Conservation (phyloP, 1,284 basidiomycete species). For the Microbotryum violaceum region DNA sequence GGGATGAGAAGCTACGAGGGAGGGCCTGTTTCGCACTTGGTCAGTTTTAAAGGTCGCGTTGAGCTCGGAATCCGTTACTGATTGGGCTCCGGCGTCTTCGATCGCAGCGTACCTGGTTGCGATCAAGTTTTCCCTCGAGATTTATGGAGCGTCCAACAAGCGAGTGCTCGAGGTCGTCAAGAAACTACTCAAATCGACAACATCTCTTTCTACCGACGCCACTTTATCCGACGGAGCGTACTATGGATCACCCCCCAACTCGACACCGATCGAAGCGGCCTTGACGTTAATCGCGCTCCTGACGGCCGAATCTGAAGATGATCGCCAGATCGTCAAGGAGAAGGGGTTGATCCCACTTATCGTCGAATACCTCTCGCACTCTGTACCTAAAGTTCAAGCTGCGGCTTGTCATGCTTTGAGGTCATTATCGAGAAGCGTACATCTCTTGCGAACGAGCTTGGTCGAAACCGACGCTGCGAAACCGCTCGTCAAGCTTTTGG, state of each 20-base stretch:
- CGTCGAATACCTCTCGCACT: slow-evolving; percentile 52
- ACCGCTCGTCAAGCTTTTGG: slow-evolving; percentile 46
- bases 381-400: slow-evolving; percentile 65
- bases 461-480: slow-evolving; percentile 71
- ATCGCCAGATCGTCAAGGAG: slow-evolving; percentile 60
- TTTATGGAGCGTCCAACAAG: too few species aligned
- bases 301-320: slow-evolving; percentile 59
- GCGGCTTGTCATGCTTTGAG: slow-evolving; percentile 76
- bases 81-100: too few species aligned
- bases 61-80: too few species aligned
- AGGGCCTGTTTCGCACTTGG: too few species aligned
- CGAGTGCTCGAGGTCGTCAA: slow-evolving; percentile 49
- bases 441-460: slow-evolving; percentile 69
- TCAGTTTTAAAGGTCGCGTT: too few species aligned
- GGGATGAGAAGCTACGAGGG: too few species aligned
- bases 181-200: slow-evolving; percentile 55
- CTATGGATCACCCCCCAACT: not conserved
- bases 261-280: not conserved
- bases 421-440: slow-evolving; percentile 67
- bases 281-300: slow-evolving; percentile 55
- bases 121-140: too few species aligned
- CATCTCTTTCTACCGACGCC: too few species aligned
- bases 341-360: slow-evolving; percentile 51
- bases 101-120: too few species aligned
- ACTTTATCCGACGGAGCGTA: not conserved